A percentile compares a stretch with the other conserved stretches of the same genome.
phyloP scores from a whole-genome alignment of 306 rosid species.

The Myrica gale region DNA sequence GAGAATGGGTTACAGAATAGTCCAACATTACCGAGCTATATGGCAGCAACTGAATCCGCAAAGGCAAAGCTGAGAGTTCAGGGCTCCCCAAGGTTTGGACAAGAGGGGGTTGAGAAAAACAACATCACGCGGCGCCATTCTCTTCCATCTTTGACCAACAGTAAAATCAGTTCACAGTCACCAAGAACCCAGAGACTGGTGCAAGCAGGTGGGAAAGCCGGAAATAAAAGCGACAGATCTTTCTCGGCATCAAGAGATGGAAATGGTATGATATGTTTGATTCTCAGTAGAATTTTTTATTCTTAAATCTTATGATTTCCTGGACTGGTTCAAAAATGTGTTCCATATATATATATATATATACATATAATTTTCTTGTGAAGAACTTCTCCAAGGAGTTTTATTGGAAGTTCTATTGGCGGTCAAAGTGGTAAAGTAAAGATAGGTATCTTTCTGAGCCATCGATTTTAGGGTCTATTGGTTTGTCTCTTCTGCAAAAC shows the following conservation, averaged over 20 bases:
- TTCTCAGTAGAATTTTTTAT: background rate
- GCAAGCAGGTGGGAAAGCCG: slow-evolving; percentile 72
- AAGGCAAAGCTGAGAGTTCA: slow-evolving; percentile 95
- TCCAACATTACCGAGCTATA: slow-evolving; percentile 87
- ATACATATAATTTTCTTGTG: background rate
- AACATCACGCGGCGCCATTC: slow-evolving; percentile 74
- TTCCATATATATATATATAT: background rate
- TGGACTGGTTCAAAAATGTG: slow-evolving; percentile 13
- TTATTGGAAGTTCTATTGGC: background rate
- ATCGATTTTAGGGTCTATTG: background rate
- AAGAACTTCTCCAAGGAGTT: background rate
- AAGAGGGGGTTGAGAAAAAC: slow-evolving; percentile 58
- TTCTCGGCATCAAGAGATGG: slow-evolving; percentile 59
- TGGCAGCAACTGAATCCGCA: slow-evolving; percentile 98
- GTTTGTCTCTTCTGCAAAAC: background rate
- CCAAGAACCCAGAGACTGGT: slow-evolving; percentile 80
- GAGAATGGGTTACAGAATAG: slow-evolving; percentile 74
- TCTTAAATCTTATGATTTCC: background rate
- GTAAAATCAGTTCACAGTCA: slow-evolving; percentile 84
- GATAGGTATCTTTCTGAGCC: background rate
- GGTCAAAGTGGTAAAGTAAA: background rate
- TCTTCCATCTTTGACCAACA: slow-evolving; percentile 67
- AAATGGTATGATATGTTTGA: slow-evolving; percentile 54
- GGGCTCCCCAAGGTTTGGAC: slow-evolving; percentile 84
- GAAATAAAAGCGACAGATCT: slow-evolving; percentile 53